Evolutionary conservation across 176 grass and related monocot genomes (phyloP).

Genomic region (Aechmea fasciata): DNA sequence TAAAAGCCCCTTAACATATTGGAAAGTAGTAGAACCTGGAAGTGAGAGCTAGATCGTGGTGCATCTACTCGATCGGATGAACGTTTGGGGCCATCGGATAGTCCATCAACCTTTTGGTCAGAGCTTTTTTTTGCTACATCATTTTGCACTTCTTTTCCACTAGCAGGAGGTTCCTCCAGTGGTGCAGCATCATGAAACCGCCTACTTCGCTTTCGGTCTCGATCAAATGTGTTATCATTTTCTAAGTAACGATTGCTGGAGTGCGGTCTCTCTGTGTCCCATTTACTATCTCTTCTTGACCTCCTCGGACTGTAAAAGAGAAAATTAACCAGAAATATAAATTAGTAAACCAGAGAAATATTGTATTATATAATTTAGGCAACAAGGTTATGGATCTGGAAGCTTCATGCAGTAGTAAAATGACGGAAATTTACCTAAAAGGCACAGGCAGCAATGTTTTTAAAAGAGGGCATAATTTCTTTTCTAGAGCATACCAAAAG

Average conservation of each 20-base stretch:
- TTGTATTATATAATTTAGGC: neutral
- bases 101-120: neutral
- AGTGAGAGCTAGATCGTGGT: neutral
- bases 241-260: neutral
- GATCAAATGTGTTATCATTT: conserved; percentile 1
- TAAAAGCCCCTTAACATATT: neutral
- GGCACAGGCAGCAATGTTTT: no score
- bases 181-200: neutral
- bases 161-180: neutral
- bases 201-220: neutral
- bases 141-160: neutral
- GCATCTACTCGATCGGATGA: neutral
- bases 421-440: neutral
- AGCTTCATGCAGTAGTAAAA: neutral
- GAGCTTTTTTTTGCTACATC: neutral
- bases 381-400: neutral
- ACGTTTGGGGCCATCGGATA: neutral
- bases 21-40: conserved; percentile 1
- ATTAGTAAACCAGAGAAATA: neutral
- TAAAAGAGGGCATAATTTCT: no score
- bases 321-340: neutral
- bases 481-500: no score
- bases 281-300: neutral
- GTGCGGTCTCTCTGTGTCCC: neutral
- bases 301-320: neutral